A percentile compares a stretch with the other conserved stretches of the same genome.
These are phyloP conservation scores for Aspergillus clavatus DNA, from an alignment of 2,329 filamentous ascomycete species.

Conservation along the genomic window DNA sequence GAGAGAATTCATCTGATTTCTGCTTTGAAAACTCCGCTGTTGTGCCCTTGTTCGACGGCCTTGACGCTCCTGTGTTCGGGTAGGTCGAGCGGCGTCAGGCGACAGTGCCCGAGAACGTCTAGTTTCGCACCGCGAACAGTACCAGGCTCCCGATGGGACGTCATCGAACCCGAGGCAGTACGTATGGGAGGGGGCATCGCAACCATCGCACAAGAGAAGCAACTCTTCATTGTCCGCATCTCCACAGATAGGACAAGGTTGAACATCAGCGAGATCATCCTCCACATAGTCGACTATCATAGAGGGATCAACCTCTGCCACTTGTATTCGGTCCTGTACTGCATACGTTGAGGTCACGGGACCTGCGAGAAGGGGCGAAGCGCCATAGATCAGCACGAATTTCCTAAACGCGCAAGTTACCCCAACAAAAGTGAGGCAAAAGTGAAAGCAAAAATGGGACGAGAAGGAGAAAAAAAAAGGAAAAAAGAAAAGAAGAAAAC, in stretches of 20 bases:
- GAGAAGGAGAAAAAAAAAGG: too few relatives aligned
- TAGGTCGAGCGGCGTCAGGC: constrained; percentile 30
- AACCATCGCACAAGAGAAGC: constrained; percentile 84
- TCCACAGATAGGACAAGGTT: constrained; percentile 81
- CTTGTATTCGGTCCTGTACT: constrained; percentile 57
- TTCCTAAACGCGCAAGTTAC: constrained; percentile 6
- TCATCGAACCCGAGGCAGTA: constrained; percentile 80
- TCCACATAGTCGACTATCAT: constrained; percentile 64
- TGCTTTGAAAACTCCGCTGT: constrained; percentile 38
- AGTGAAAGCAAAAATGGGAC: too few relatives aligned
- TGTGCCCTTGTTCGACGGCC: constrained; percentile 46
- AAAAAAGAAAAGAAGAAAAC: too few relatives aligned
- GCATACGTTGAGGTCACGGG: constrained; percentile 55
- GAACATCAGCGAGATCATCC: constrained; percentile 58
- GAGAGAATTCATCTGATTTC: constrained; percentile 44
- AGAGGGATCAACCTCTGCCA: constrained; percentile 74
- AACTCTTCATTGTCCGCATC: constrained; percentile 75
- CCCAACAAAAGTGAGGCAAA: constrained; percentile 5
- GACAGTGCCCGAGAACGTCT: constrained; percentile 40
- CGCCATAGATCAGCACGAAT: constrained; percentile 2
- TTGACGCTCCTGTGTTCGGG: constrained; percentile 41
- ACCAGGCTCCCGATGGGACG: constrained; percentile 77
- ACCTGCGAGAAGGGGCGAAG: constrained; percentile 36
- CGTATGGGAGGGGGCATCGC: constrained; percentile 84
- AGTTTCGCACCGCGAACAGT: constrained; percentile 74